Base-by-base conservation (phyloP, 305 asterid genomes). In the Salvia sclarea region DNA sequence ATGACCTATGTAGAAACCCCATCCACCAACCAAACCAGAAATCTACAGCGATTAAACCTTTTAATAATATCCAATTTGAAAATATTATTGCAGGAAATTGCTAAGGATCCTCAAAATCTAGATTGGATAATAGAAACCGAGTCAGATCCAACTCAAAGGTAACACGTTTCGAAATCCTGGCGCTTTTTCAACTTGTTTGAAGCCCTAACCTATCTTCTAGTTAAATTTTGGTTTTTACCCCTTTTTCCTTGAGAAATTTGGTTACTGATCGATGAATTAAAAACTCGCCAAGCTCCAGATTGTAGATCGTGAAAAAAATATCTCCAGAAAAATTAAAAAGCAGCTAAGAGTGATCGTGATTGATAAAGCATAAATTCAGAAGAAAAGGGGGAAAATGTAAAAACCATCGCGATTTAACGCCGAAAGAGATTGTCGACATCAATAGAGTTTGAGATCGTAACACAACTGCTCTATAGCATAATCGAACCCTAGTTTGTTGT, bases 261-360 rank as follows among this genome's bases (percentile, higher is more conserved):
- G 12, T 28, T 6, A 57, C 2, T 22, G 7, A 7, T 59, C 37
- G n/a, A 37, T 33, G 21, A 73, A 17, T 52, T 20, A 17, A 38
- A 60, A 64, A 28, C 50, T 66, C 4, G 54, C 22, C 28, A 12
- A 61, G 14, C 61, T 33, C 61, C 43, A 62, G 48, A 55, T 24
- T 24, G 60, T 21, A 68, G 67, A 61, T 62, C 71, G 41, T 55
- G 25, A 18, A 11, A 17, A 38, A 14, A 17, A 0, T 6, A 43
- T n/a, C 17, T 13, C 35, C 14, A 25, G 21, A 59, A 10, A 60
- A 50, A 16, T n/a, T 52, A 24, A 33, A 17, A n/a, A 14, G 18
- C 12, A 57, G 35, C 24, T 41, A 30, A 31, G 13, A 2, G 37
- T 30, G 53, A 16, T 5, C 43, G 55, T 11, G 53, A 12, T n/a